Conservation (phyloP, 2,329 filamentous ascomycete species). For the Xylariaceae sp. region DNA sequence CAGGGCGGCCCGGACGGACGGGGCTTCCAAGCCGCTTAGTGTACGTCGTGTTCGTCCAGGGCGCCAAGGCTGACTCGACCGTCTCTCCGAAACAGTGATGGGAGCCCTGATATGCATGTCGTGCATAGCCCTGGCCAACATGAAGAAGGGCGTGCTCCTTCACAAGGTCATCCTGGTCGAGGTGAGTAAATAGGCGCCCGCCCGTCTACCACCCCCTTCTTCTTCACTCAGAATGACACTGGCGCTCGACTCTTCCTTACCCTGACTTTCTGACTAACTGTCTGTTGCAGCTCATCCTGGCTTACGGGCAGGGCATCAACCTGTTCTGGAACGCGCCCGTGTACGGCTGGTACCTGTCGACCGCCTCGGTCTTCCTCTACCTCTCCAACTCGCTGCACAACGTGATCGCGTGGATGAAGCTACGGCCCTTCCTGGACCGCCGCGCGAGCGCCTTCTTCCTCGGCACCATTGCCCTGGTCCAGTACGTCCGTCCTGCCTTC, state of each 20-base stretch:
- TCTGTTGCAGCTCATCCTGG: conserved; percentile 40
- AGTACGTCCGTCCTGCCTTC: too few species aligned
- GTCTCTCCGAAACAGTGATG: conserved; percentile 26
- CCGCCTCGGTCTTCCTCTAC: conserved; percentile 53
- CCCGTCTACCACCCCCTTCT: too few species aligned
- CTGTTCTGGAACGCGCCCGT: conserved; percentile 42
- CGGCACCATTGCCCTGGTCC: conserved; percentile 47
- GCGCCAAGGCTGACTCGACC: not conserved
- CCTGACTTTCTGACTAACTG: conserved; percentile 2
- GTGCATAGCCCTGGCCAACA: conserved; percentile 40
- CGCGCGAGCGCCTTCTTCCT: conserved; percentile 49
- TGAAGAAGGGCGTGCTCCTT: conserved; percentile 37
- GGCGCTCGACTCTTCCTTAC: too few species aligned
- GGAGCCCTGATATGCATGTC: conserved; percentile 41
- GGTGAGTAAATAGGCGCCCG: not conserved
- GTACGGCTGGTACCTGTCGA: conserved; percentile 56
- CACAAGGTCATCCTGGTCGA: conserved; percentile 20
- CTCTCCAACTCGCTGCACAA: conserved; percentile 59
- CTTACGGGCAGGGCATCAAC: conserved; percentile 50
- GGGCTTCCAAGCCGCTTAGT: not conserved
- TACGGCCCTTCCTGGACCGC: conserved; percentile 48
- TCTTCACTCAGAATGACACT: too few species aligned
- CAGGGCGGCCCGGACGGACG: not conserved
- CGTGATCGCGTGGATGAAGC: conserved; percentile 61
- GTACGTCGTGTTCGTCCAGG: not conserved